A percentile compares a stretch with the other conserved stretches of the same genome.
Evolutionary conservation across 2,329 filamentous ascomycete genomes (phyloP).

Genomic region (Aspergillus jensenii): DNA sequence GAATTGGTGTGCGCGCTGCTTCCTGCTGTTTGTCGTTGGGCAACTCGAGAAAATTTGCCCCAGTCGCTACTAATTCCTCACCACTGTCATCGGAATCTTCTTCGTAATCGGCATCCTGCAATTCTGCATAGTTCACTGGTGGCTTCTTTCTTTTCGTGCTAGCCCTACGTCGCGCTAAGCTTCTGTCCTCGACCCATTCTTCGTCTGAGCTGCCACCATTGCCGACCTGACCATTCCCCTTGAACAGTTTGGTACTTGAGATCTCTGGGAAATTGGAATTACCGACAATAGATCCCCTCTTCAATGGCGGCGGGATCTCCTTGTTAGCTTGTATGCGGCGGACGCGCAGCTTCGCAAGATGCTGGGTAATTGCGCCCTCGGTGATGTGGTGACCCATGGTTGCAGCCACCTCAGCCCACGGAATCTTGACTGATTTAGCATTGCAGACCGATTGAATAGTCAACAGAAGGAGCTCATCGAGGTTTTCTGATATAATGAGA

Average conservation of each 20-base stretch:
- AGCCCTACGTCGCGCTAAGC: neutral
- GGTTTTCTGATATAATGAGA: constrained; percentile 36
- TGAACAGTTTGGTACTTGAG: neutral
- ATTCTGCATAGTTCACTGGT: neutral
- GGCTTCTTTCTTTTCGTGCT: neutral
- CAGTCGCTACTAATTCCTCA: constrained; percentile 15
- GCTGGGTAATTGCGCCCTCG: constrained; percentile 48
- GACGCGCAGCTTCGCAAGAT: constrained; percentile 45
- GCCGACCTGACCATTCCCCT: neutral
- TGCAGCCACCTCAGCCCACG: constrained; percentile 42
- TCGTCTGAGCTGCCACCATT: neutral
- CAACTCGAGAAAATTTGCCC: constrained; percentile 18
- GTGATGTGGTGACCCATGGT: constrained; percentile 42
- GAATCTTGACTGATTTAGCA: constrained; percentile 37
- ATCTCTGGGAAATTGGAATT: neutral
- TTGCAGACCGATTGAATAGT: constrained; percentile 45
- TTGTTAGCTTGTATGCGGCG: constrained; percentile 34
- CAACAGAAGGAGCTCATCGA: constrained; percentile 45
- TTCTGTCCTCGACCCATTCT: constrained; percentile 2
- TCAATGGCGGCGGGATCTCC: constrained; percentile 41
- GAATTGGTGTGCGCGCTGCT: neutral
- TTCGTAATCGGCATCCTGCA: neutral
- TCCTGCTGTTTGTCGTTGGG: constrained; percentile 13
- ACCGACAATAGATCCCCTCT: constrained; percentile 30
- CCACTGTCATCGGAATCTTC: constrained; percentile 1